phyloP scores from a whole-genome alignment of 208 protist species.

The Leishmania gerbilli region DNA sequence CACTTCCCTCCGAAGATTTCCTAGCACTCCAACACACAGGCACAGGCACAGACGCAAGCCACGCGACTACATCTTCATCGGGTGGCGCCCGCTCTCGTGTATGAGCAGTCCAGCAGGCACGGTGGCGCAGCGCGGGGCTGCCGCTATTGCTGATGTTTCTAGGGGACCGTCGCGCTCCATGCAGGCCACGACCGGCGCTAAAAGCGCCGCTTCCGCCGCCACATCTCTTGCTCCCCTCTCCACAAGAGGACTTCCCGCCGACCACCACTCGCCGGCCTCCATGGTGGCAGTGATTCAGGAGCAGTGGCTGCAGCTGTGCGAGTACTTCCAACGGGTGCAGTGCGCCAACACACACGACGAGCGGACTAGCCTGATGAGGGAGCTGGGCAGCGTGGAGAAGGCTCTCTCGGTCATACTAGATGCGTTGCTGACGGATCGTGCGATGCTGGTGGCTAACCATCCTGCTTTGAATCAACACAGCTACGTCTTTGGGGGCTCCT shows the following conservation, averaged over 20 bases:
- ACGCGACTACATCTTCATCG: not conserved
- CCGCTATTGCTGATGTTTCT: not conserved
- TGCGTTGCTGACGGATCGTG: constrained; percentile 38
- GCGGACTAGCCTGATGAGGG: constrained; percentile 17
- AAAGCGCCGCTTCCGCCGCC: not conserved
- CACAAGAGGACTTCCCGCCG: not conserved
- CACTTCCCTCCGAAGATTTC: not conserved
- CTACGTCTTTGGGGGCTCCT: constrained; percentile 4
- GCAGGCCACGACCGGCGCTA: not conserved
- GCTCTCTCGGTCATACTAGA: constrained; percentile 47
- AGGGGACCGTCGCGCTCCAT: not conserved
- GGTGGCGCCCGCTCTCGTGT: not conserved
- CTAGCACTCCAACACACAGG: not conserved
- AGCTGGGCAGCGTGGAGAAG: constrained; percentile 40
- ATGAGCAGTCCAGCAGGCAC: not conserved
- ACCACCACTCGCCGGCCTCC: constrained; percentile 9
- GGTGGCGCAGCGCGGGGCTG: not conserved
- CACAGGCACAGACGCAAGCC: not conserved
- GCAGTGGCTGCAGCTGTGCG: constrained; percentile 53
- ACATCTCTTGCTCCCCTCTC: not conserved
- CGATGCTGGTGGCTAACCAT: constrained; percentile 8
- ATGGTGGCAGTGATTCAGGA: constrained; percentile 29
- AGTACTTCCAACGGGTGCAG: constrained; percentile 59
- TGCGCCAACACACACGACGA: constrained; percentile 37
- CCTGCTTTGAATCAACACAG: constrained; percentile 2